phyloP scores from a whole-genome alignment of 2,329 filamentous ascomycete genomes.

The Fusarium beomiforme region DNA sequence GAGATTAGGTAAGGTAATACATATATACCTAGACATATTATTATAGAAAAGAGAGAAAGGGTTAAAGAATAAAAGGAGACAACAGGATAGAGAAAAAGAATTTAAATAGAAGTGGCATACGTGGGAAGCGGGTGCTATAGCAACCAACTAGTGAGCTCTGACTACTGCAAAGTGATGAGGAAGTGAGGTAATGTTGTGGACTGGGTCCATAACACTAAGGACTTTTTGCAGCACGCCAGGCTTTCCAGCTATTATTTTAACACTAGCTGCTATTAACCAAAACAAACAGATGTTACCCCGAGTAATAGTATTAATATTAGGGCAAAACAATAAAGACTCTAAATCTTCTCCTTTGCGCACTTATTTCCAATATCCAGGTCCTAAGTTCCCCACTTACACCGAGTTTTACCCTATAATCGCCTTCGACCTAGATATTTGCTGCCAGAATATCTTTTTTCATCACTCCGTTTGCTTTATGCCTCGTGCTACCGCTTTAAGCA shows the following conservation, averaged over 20 bases:
- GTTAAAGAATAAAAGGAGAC: neutral
- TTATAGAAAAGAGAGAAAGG: neutral
- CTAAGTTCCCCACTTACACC: neutral
- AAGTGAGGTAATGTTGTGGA: neutral
- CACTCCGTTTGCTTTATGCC: neutral
- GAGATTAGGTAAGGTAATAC: neutral
- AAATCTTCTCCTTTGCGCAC: neutral
- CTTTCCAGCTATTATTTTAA: neutral
- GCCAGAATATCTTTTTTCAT: neutral
- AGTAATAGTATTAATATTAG: neutral
- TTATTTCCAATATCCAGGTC: neutral
- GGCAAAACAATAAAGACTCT: neutral
- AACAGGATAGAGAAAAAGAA: neutral
- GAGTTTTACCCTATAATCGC: neutral
- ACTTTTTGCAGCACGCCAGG: neutral
- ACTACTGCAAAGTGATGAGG: neutral
- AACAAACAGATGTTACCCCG: neutral
- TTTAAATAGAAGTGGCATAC: neutral
- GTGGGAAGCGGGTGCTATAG: neutral
- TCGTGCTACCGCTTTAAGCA: neutral
- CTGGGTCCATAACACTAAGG: neutral
- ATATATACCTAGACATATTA: neutral
- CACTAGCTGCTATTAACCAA: neutral
- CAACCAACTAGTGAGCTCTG: neutral
- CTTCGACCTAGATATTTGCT: neutral